Evolutionary conservation across 345 rosid genomes (phyloP), one percentile per base, ranked within the genome.

Genomic region (Atalantia buxifolia): DNA sequence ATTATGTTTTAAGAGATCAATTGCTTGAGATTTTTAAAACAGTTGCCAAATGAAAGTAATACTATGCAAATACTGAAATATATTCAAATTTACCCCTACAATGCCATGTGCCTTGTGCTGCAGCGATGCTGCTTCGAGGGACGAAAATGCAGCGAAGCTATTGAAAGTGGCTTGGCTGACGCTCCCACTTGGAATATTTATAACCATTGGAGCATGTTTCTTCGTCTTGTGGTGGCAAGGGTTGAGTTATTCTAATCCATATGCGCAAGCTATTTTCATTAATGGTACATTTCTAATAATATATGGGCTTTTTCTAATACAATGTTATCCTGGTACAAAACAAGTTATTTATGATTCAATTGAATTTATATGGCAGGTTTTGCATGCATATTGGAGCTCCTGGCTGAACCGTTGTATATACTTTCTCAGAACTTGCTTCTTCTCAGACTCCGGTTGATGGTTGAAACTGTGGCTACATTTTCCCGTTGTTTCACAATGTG

Each of bases 211-310:
- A 59, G 93, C 88, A 1, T 84, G 81, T 66, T 40, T 78, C 77
- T 86, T 90, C 69, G 90, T 96, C 71, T 88, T 94, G 53, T 90
- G 98, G 97, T 94, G 94, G 98, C 95, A 92, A 81, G 92, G 88
- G 81, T 86, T 92, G 78, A 85, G 83, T 78, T 78, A 66, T 77
- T 85, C 92, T 50, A 86, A 89, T 45, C 85, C 94, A 28, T 91
- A 92, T 79, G 94, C 89, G 0, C 91, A 85, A 68, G 98, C 97
- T 62, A 92, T 97, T 81, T 81, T 93, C 79, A 92, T 97, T 78
- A 89, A 97, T 77, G 98, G 99, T 94, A 90, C 79, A 75, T 19
- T 31, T 75, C 72, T 66, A 60, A 64, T 38, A 16, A 9, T 68
- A 25, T 74, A 53, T 19, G 6, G 28, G 18, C 48, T 69, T 79